These are phyloP conservation scores for Plasmodium ovale DNA, from an alignment of 169 alveolate genomes.

Conservation along the genomic window DNA sequence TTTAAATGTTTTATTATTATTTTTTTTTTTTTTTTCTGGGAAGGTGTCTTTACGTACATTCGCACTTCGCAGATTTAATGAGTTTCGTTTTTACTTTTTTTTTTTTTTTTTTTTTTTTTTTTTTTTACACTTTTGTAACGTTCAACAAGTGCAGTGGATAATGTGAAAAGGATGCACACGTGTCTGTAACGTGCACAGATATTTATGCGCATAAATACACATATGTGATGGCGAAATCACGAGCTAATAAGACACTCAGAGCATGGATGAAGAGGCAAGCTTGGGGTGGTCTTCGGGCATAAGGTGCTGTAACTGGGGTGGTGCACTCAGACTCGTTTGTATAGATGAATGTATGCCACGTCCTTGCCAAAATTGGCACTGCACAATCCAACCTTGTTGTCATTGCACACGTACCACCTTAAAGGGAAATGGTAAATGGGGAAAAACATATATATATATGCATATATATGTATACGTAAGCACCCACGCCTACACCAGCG, in stretches of 20 bases:
- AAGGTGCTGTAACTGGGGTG: too few species aligned
- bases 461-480: background rate
- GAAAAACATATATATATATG: background rate
- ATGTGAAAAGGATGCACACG: background rate
- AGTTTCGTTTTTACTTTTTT: background rate
- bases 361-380: conserved; percentile 47
- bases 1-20: too few species aligned
- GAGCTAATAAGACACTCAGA: background rate
- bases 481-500: too few species aligned
- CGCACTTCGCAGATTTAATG: too few species aligned
- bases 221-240: background rate
- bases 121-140: too few species aligned
- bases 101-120: background rate
- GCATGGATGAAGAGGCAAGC: background rate
- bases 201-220: background rate
- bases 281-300: too few species aligned
- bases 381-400: conserved; percentile 52
- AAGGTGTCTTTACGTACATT: background rate
- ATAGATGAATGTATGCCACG: conserved; percentile 50
- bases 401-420: conserved; percentile 69
- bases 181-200: background rate
- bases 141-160: background rate
- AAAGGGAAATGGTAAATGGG: background rate
- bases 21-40: too few species aligned
- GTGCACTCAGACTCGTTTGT: conserved; percentile 32